A percentile compares a stretch with the other conserved stretches of the same genome.
Evolutionary conservation across 1,284 basidiomycete species (phyloP).

Genomic region (Rhodofomes roseus): DNA sequence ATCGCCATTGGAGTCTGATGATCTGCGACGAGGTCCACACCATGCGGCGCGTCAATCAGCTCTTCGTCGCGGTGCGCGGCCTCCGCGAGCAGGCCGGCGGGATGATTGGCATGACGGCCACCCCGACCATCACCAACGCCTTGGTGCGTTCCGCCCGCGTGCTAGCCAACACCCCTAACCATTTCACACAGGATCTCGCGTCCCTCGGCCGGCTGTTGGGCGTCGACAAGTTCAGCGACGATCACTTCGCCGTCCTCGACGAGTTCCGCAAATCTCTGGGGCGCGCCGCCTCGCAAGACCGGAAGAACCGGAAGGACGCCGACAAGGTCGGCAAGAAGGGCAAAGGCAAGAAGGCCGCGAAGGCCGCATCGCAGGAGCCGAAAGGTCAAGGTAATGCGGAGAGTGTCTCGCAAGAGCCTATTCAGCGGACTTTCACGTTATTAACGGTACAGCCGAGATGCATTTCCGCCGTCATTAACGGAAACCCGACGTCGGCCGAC

Average conservation of each 20-base stretch:
- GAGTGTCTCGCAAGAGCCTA: too few species aligned
- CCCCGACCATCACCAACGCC: neutral
- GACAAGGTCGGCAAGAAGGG: too few species aligned
- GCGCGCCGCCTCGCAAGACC: too few species aligned
- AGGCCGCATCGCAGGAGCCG: neutral
- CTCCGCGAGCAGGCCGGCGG: neutral
- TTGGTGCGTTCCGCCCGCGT: neutral
- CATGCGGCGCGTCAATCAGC: neutral
- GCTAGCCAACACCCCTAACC: neutral
- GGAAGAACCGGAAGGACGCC: too few species aligned
- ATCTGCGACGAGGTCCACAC: neutral
- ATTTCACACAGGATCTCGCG: neutral
- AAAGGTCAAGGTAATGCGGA: too few species aligned
- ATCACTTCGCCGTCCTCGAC: neutral
- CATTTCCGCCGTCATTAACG: too few species aligned
- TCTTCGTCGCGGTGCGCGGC: neutral
- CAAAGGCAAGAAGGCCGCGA: too few species aligned
- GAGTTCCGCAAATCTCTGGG: too few species aligned
- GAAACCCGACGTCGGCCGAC: too few species aligned
- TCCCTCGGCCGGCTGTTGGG: neutral
- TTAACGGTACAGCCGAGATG: too few species aligned
- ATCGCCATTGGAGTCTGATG: neutral
- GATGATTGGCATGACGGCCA: neutral
- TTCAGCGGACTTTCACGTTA: too few species aligned
- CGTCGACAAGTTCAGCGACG: neutral